Evolutionary conservation across 2,329 filamentous ascomycete genomes (phyloP).

Genomic region (Ceratocystis cacaofunesta): DNA sequence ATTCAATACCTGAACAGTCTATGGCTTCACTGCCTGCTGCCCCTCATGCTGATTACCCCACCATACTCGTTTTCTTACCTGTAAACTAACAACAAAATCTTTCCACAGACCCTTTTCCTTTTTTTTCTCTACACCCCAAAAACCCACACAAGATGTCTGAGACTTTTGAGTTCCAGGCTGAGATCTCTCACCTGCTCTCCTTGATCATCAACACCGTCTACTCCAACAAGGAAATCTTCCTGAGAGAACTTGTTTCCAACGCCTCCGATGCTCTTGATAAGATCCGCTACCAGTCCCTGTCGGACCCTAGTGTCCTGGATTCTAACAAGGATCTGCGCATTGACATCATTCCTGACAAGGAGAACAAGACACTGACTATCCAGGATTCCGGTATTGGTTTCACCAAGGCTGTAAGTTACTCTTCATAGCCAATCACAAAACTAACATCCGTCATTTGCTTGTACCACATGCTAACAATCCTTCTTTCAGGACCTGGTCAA

Average conservation of each 20-base stretch:
- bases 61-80: not conserved
- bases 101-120: slow-evolving; percentile 9
- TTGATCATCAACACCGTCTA: slow-evolving; percentile 99
- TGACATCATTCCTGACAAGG: slow-evolving; percentile 97
- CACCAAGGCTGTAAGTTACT: slow-evolving; percentile 86
- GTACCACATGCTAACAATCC: slow-evolving; percentile 28
- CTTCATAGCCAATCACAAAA: not conserved
- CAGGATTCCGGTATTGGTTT: slow-evolving; percentile 98
- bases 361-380: slow-evolving; percentile 93
- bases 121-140: slow-evolving; percentile 5
- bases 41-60: slow-evolving; percentile 9
- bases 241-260: slow-evolving; percentile 97
- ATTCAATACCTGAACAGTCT: not conserved
- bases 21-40: not conserved
- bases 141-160: slow-evolving; percentile 32
- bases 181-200: slow-evolving; percentile 99
- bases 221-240: slow-evolving; percentile 99
- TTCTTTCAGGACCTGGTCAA: slow-evolving; percentile 75
- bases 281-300: slow-evolving; percentile 97
- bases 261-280: slow-evolving; percentile 98
- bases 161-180: slow-evolving; percentile 99
- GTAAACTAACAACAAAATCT: not conserved
- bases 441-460: no score
- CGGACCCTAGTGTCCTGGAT: slow-evolving; percentile 94
- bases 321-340: slow-evolving; percentile 95